phyloP scores from a whole-genome alignment of 2,329 filamentous ascomycete genomes.

The Aciculosporium take region DNA sequence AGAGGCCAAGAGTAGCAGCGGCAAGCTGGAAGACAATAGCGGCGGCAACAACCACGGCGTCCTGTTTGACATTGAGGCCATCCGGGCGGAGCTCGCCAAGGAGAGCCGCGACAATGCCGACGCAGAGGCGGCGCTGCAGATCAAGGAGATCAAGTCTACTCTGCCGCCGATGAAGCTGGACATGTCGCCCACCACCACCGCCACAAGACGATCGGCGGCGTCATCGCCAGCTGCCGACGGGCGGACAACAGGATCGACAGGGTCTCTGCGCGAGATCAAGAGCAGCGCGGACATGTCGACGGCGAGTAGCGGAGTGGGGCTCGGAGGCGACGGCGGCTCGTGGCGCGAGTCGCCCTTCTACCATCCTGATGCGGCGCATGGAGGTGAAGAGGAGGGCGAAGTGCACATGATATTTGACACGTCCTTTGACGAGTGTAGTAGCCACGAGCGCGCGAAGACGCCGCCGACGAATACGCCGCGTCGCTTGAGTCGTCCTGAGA shows the following conservation, averaged over 20 bases:
- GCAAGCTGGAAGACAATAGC: constrained; percentile 25
- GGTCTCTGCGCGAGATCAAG: constrained; percentile 28
- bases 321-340: constrained; percentile 2
- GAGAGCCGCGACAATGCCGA: constrained; percentile 41
- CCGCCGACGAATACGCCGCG: constrained; percentile 17
- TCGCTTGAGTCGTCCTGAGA: constrained; percentile 13
- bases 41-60: constrained; percentile 47
- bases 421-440: constrained; percentile 31
- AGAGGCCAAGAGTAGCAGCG: constrained; percentile 10
- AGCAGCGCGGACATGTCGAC: constrained; percentile 27
- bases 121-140: constrained; percentile 35
- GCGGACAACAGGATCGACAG: too few species aligned
- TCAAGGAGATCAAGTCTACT: constrained; percentile 76
- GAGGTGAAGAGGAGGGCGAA: constrained; percentile 26
- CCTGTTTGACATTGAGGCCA: constrained; percentile 91
- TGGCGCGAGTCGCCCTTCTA: constrained; percentile 12
- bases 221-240: constrained; percentile 11
- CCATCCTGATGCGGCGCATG: constrained; percentile 10
- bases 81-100: constrained; percentile 67
- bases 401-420: constrained; percentile 63
- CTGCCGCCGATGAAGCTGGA: constrained; percentile 80
- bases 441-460: constrained; percentile 6
- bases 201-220: constrained; percentile 15
- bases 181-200: constrained; percentile 24
- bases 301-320: constrained; percentile 7